Base-by-base conservation (phyloP, 306 rosid species). In the Quercus robur region DNA sequence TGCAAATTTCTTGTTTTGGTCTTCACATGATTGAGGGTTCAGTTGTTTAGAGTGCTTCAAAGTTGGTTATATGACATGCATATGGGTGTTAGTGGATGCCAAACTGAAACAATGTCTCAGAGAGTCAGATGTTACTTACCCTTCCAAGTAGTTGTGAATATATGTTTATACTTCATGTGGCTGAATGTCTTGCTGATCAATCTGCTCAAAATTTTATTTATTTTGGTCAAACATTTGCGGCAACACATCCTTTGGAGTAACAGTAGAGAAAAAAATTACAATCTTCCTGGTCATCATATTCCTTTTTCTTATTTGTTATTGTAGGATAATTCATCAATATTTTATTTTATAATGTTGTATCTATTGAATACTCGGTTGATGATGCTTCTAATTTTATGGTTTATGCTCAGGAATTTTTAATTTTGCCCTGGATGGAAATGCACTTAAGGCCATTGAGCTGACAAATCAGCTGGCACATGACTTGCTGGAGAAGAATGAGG, bases 381-480 rank as follows among this genome's bases (percentile, higher is more conserved):
- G 74, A 58, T 11, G 33, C 59, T 71, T 84, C 73, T 71, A 19
- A 81, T 59, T 41, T 15, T 66, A 28, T 88, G 63, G 23, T 52
- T 41, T 74, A 52, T 56, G 55, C 63, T 71, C 90, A 94, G 98
- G 88, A 80, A 94, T 94, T 80, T 82, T 86, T 72, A 85, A 84
- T 73, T 92, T 84, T 81, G 89, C 82, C 20, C 70, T 90, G 25
- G 98, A 94, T 77, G 97, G 98, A 81, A 87, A 89, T 78, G 94
- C 90, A 52, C 97, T 90, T 14, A 82, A 83, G 90, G 98, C 98
- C 70, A 89, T 95, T 84, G 97, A 90, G 85, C 88, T 93, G 76
- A 89, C 97, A 41, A 94, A 93, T 75, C 86, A 90, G 83, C 75
- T 91, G 81, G 85, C 94, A 18, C 89, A 59, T 19, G 89, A 87